Evolutionary conservation across 495 filamentous ascomycete genomes (phyloP), one percentile per base, ranked within the genome.

Genomic region (Neohortaea acidophila): DNA sequence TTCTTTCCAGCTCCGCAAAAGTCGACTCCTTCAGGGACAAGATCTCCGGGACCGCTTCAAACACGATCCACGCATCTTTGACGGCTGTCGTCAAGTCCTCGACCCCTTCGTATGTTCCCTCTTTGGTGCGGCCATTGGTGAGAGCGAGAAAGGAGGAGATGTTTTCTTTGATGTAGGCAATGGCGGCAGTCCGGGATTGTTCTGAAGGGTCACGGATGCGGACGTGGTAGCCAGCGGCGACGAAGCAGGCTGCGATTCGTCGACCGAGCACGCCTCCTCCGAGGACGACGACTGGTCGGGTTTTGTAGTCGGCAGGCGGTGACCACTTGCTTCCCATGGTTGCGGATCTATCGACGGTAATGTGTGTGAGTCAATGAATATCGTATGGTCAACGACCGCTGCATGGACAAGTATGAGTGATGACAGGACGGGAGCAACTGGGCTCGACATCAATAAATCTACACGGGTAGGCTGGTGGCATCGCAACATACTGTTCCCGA

Each of bases 1-100:
- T 30, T 4, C 45, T 39, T 17, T 71, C 70, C 5, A 74, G 40
- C 9, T 66, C 49, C 0, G 54, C 65, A 12, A 77, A 59, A 2
- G 63, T 60, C 13, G 52, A 51, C 8, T 64, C 62, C 54, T 73
- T 75, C 34, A 71, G 49, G 6, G 55, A 44, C 4, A 71, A 38
- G 35, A 62, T 65, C 54, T 74, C 70, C 0, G 70, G 69, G 2
- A 73, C 63, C 12, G 61, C 63, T 44, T 75, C 70, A 41, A 75
- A 62, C 9, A 70, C 60, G 3, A 71, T 59, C 58, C 56, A 70
- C 1, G 65, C 55, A 28, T 64, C 57, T n/a, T 43, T 19, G 1
- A 71, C 55, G 0, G 62, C 63, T 0, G 57, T 41, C 14, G 52
- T 30, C 9, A 72, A 26, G 23, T 60, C 51, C 22, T 57, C 49